Percentiles rank a stretch among this genome's conserved stretches.
Evolutionary conservation across 176 grass and related monocot species (phyloP).

Genomic region (Rhynchospora breviuscula): DNA sequence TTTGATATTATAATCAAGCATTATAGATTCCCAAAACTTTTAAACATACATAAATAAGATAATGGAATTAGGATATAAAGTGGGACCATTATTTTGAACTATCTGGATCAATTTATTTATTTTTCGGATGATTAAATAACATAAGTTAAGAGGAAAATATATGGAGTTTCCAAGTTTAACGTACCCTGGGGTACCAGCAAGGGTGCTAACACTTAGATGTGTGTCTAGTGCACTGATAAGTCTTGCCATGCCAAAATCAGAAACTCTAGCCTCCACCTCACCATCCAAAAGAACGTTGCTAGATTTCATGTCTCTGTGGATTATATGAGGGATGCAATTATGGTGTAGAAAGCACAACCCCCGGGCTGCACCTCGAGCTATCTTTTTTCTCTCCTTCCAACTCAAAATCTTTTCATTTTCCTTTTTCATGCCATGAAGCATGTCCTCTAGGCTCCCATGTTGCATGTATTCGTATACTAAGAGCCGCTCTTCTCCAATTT

Average conservation of each 20-base stretch:
- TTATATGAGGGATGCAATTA: slow-evolving; percentile 99
- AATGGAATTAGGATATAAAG: neutral
- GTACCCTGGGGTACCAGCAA: slow-evolving; percentile 85
- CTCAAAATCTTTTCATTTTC: slow-evolving; percentile 3
- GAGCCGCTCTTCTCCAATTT: slow-evolving; percentile 90
- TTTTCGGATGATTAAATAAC: neutral
- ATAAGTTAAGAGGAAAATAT: neutral
- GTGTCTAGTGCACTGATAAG: slow-evolving; percentile 85
- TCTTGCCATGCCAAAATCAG: slow-evolving; percentile 91
- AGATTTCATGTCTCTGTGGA: slow-evolving; percentile 99
- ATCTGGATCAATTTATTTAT: neutral
- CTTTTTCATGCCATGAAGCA: slow-evolving; percentile 38
- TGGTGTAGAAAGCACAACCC: slow-evolving; percentile 91
- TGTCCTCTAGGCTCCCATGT: slow-evolving; percentile 80
- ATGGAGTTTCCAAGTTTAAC: neutral
- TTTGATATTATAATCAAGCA: neutral
- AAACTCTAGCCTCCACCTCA: slow-evolving; percentile 66
- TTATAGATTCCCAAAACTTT: neutral
- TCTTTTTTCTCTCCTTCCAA: slow-evolving; percentile 52
- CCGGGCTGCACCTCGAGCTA: slow-evolving; percentile 66
- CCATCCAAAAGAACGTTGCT: slow-evolving; percentile 87
- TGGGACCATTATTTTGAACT: neutral
- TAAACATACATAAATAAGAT: neutral
- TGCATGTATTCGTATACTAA: slow-evolving; percentile 96
- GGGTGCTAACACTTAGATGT: slow-evolving; percentile 92